Evolutionary conservation across 345 rosid species (phyloP), one percentile per base, ranked within the genome.

Genomic region (Euphorbia lathyris): DNA sequence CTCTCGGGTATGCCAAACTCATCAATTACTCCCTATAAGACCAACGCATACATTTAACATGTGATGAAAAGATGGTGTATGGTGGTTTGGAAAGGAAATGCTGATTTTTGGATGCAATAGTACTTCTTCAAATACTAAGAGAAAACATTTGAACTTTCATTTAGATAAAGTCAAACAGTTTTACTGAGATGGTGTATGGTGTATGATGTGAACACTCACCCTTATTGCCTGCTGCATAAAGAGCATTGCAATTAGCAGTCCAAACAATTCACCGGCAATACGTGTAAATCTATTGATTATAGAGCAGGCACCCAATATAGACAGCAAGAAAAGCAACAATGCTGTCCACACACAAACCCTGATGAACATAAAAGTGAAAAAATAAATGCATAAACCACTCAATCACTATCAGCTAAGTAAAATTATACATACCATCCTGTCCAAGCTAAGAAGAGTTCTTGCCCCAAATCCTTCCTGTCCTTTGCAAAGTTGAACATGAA

Each of bases 301-400:
- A 47, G 96, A 84, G 85, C 97, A 89, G 68, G 98, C 98, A 53
- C 96, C 97, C 55, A 89, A 80, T 73, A 89, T 59, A 67, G 97
- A 96, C 77, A 94, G 78, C 70, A 91, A 78, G 87, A 94, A 88
- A 72, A 94, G 85, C 83, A 94, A 82, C 66, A 88, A 53, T 36
- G 92, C 97, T 30, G 98, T 91, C 98, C 98, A 94, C 77, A 91
- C 83, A 74, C 96, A 91, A 45, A 94, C 96, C 98, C 97, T 94
- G 83, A 20, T 32, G n/a, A 36, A 20, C 48, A 25, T 34, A 6
- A 9, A 61, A 68, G 50, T 13, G 16, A 62, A 53, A 45, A 45
- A 71, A 59, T 74, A 50, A 25, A 59, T 64, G 38, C 42, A 47
- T 22, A 27, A 66, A 74, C 23, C 52, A 58, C 61, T 17, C 69